Evolutionary conservation across 2,329 filamentous ascomycete species (phyloP).

Genomic region (Pseudocercospora macadamiae): DNA sequence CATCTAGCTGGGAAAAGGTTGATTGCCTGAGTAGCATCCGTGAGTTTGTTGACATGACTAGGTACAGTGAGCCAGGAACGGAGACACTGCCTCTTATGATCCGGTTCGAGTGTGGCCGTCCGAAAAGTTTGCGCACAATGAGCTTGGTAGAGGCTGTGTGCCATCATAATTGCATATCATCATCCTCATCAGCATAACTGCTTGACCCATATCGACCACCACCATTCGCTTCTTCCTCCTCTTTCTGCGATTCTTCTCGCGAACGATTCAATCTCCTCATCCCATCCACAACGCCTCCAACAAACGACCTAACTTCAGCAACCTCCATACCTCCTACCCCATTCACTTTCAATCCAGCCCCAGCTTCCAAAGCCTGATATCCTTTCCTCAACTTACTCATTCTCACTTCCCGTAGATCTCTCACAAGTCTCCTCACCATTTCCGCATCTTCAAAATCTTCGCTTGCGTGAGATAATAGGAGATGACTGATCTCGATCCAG

Average conservation of each 20-base stretch:
- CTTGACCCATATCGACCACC: conserved; percentile 54
- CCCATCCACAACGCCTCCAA: conserved; percentile 84
- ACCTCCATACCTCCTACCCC: conserved; percentile 94
- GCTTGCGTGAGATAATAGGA: conserved; percentile 79
- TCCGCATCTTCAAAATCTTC: conserved; percentile 80
- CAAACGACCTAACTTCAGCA: conserved; percentile 80
- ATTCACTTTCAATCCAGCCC: conserved; percentile 71
- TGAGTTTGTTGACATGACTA: no score
- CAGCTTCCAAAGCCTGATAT: conserved; percentile 70
- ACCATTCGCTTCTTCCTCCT: conserved; percentile 77
- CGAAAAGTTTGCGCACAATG: no score
- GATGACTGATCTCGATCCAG: conserved; percentile 89
- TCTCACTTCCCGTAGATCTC: conserved; percentile 83
- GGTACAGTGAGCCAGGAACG: no score
- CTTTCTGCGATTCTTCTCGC: conserved; percentile 74
- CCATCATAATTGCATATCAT: conserved; percentile 58
- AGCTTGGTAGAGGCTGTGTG: no score
- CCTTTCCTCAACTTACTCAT: conserved; percentile 85
- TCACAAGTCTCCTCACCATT: conserved; percentile 71
- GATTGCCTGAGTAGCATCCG: no score
- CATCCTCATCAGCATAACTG: conserved; percentile 57
- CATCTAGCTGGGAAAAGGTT: no score
- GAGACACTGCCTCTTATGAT: no score
- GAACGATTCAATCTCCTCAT: conserved; percentile 79
- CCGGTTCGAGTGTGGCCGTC: no score